Evolutionary conservation across 2,329 filamentous ascomycete genomes (phyloP).

Genomic region (Sordariomycetes sp.): DNA sequence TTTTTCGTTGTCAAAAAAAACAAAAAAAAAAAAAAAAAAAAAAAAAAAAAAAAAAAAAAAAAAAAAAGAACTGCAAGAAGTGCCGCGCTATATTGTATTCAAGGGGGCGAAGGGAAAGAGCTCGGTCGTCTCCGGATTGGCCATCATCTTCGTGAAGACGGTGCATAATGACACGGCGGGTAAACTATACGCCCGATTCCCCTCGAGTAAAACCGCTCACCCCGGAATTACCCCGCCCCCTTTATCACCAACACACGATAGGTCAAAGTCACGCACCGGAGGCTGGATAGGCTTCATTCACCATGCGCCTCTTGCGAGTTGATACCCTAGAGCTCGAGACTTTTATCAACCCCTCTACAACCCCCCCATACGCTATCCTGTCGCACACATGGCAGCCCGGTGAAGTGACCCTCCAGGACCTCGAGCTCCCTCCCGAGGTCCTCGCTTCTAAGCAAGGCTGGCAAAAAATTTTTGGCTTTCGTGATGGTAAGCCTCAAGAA

Average conservation of each 20-base stretch:
- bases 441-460: background rate
- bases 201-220: too few relatives aligned
- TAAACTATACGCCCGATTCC: background rate
- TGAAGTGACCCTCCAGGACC: slow-evolving; percentile 14
- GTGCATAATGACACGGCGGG: background rate
- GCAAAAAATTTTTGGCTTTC: slow-evolving; percentile 6
- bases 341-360: slow-evolving; percentile 1
- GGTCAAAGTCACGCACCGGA: background rate
- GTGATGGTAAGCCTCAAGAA: background rate
- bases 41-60: background rate
- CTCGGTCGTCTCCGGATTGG: too few relatives aligned
- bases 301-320: slow-evolving; percentile 9
- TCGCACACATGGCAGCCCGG: slow-evolving; percentile 15
- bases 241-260: background rate
- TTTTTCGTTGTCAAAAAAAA: too few relatives aligned
- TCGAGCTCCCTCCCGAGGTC: slow-evolving; percentile 2
- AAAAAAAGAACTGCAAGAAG: background rate
- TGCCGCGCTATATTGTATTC: background rate
- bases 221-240: background rate
- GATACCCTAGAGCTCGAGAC: slow-evolving; percentile 3
- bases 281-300: slow-evolving; percentile 20
- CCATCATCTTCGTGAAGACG: background rate
- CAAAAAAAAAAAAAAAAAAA: background rate
- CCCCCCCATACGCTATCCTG: slow-evolving; percentile 15
- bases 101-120: background rate